Conservation (phyloP, 345 rosid species). For the Bruguiera parviflora region DNA sequence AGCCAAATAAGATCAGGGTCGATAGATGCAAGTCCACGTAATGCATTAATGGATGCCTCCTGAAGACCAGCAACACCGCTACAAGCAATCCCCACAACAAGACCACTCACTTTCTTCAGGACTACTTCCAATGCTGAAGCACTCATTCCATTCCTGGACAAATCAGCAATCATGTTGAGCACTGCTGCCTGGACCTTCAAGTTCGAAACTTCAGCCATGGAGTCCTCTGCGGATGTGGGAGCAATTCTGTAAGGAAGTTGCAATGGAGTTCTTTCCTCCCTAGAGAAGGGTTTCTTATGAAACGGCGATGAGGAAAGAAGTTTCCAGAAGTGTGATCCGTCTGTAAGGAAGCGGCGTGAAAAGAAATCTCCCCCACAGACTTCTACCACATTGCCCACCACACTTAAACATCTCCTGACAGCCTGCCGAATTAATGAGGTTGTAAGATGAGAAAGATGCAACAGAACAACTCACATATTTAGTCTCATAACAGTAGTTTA, state of each 20-base stretch:
- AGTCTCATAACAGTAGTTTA: no score
- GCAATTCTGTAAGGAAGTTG: slow-evolving; percentile 72
- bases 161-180: slow-evolving; percentile 70
- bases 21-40: slow-evolving; percentile 64
- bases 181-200: slow-evolving; percentile 76
- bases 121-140: slow-evolving; percentile 67
- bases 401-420: slow-evolving; percentile 56
- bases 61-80: slow-evolving; percentile 61
- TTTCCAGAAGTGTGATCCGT: slow-evolving; percentile 80
- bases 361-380: slow-evolving; percentile 93
- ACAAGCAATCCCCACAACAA: slow-evolving; percentile 80
- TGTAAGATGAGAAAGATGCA: slow-evolving; percentile 6
- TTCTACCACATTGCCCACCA: slow-evolving; percentile 51
- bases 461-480: neutral
- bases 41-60: slow-evolving; percentile 64
- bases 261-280: slow-evolving; percentile 45
- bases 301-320: slow-evolving; percentile 68
- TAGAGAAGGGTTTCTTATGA: slow-evolving; percentile 40
- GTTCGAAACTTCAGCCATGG: slow-evolving; percentile 66
- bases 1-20: slow-evolving; percentile 95
- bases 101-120: slow-evolving; percentile 79
- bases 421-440: slow-evolving; percentile 42
- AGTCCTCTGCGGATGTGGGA: slow-evolving; percentile 37
- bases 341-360: slow-evolving; percentile 73
- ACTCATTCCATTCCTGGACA: slow-evolving; percentile 58